Evolutionary conservation across 192 early-diverging fungal genomes (phyloP).

Genomic region (Thamnidium elegans): DNA sequence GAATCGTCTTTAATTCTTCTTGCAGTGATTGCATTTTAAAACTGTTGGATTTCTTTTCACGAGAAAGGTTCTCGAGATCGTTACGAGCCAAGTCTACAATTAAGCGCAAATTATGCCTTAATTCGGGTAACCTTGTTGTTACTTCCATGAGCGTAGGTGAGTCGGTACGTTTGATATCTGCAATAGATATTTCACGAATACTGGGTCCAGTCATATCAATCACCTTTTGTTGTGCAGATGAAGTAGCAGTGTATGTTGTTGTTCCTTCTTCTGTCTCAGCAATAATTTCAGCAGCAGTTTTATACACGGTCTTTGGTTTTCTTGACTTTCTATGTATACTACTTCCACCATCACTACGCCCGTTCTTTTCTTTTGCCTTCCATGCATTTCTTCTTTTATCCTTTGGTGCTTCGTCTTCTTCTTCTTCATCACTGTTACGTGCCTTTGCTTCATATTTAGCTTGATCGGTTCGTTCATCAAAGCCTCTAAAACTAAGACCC

Average conservation of each 20-base stretch:
- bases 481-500: constrained; percentile 81
- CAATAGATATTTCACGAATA: constrained; percentile 45
- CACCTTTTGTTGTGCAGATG: constrained; percentile 60
- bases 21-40: constrained; percentile 39
- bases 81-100: constrained; percentile 68
- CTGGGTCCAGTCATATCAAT: constrained; percentile 82
- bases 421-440: constrained; percentile 24
- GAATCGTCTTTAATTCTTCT: constrained; percentile 32
- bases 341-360: neutral
- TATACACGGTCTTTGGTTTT: constrained; percentile 56
- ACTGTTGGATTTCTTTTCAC: constrained; percentile 53
- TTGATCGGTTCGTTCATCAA: constrained; percentile 74
- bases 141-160: constrained; percentile 48
- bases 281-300: constrained; percentile 75
- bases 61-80: constrained; percentile 63
- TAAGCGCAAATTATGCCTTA: constrained; percentile 73
- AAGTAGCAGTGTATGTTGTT: neutral
- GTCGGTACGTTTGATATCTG: constrained; percentile 44
- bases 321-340: constrained; percentile 26
- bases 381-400: constrained; percentile 41
- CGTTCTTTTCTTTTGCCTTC: constrained; percentile 37
- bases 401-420: constrained; percentile 26
- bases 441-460: constrained; percentile 49
- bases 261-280: constrained; percentile 41
- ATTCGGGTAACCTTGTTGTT: constrained; percentile 64